Evolutionary conservation across 176 grass and related monocot species (phyloP).

Genomic region (Aegilops tauschii): DNA sequence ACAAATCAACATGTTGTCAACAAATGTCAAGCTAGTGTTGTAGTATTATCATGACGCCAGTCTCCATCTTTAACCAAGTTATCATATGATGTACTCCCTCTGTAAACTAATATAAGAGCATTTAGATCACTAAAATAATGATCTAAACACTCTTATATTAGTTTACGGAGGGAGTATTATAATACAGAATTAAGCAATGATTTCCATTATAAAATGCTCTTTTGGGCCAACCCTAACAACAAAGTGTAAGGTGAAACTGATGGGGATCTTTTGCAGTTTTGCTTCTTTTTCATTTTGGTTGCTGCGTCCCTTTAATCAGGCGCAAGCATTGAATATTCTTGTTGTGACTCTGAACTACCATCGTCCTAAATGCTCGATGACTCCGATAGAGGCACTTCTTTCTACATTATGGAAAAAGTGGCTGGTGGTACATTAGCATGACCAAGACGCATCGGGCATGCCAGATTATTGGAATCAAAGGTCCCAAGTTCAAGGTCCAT

Average conservation of each 20-base stretch:
- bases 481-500: neutral
- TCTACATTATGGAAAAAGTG: conserved; percentile 29
- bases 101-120: too few relatives aligned
- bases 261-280: conserved; percentile 17
- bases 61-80: neutral
- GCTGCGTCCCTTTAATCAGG: conserved; percentile 28
- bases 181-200: neutral
- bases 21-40: conserved; percentile 17
- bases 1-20: neutral
- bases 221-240: conserved; percentile 24
- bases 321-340: conserved; percentile 36
- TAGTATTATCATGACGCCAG: neutral
- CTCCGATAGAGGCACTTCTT: conserved; percentile 22
- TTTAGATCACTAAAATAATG: too few relatives aligned
- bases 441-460: neutral
- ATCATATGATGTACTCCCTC: neutral
- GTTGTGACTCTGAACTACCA: conserved; percentile 20
- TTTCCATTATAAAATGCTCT: conserved; percentile 4
- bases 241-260: neutral
- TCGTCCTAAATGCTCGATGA: conserved; percentile 22
- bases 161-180: neutral
- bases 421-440: neutral
- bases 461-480: neutral
- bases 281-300: conserved; percentile 24
- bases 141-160: too few relatives aligned